Evolutionary conservation across 1,139 yeast genomes (phyloP).

Genomic region (Taphrina communis): DNA sequence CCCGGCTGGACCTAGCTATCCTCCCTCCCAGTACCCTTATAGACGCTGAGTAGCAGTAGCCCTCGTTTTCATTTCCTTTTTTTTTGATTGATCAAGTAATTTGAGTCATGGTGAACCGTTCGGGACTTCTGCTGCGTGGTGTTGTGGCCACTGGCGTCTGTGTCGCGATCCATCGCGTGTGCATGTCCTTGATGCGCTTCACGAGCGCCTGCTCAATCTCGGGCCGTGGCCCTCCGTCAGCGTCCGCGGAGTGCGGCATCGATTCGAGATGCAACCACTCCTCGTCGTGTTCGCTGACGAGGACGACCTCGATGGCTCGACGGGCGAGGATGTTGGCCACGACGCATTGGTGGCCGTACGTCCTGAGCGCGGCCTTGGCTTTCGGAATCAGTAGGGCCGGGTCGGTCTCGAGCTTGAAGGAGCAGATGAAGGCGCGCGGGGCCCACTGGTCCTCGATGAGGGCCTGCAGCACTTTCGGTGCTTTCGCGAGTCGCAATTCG

Average conservation of each 20-base stretch:
- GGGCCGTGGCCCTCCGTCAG: constrained; percentile 48
- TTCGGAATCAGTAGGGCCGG: constrained; percentile 69
- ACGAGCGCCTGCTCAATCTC: constrained; percentile 41
- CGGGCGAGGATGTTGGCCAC: constrained; percentile 92
- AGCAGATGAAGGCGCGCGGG: constrained; percentile 81
- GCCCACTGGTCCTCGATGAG: constrained; percentile 96
- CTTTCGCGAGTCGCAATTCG: constrained; percentile 87
- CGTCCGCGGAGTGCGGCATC: not conserved
- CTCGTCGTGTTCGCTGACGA: constrained; percentile 57
- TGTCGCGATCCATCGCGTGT: constrained; percentile 29
- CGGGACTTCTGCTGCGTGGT: constrained; percentile 30
- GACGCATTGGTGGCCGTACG: constrained; percentile 91
- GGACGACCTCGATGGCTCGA: constrained; percentile 83
- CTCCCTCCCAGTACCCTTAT: constrained; percentile 18
- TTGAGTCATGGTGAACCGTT: not conserved
- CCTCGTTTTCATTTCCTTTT: too few species aligned
- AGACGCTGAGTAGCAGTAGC: not conserved
- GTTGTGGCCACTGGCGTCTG: constrained; percentile 31
- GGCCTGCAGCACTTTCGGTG: constrained; percentile 87
- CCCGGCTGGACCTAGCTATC: constrained; percentile 13
- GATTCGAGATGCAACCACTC: constrained; percentile 24
- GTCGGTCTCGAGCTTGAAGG: constrained; percentile 95
- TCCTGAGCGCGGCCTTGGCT: constrained; percentile 74
- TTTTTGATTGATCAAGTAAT: not conserved
- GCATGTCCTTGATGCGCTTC: constrained; percentile 14